Conservation (phyloP, 2,329 filamentous ascomycete genomes). For the Tolypocladium capitatum region DNA sequence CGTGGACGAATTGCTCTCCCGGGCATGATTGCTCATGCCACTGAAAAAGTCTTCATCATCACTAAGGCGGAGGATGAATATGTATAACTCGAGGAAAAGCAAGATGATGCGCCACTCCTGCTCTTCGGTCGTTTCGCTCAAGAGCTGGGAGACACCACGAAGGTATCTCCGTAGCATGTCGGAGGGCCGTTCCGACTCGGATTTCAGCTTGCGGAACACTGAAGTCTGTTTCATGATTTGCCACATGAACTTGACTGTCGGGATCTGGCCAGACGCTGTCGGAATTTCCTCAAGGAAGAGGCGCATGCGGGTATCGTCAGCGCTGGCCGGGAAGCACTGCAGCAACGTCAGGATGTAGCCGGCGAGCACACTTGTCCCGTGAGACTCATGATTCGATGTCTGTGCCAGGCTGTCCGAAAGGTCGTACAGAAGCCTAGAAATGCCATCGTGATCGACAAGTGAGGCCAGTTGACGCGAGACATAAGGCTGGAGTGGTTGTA, state of each 20-base stretch:
- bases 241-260: constrained; percentile 62
- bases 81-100: constrained; percentile 87
- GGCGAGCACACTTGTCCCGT: constrained; percentile 53
- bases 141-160: constrained; percentile 12
- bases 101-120: constrained; percentile 78
- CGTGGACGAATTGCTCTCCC: constrained; percentile 24
- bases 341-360: constrained; percentile 79
- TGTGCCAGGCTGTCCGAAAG: constrained; percentile 18
- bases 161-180: constrained; percentile 19
- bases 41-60: constrained; percentile 94
- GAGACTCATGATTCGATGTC: constrained; percentile 17
- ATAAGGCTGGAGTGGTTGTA: constrained; percentile 34
- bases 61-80: constrained; percentile 80
- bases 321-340: constrained; percentile 66
- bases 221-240: constrained; percentile 36
- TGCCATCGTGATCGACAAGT: constrained; percentile 62
- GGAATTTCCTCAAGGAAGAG: constrained; percentile 50
- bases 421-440: constrained; percentile 34
- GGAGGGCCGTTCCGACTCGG: constrained; percentile 16
- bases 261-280: constrained; percentile 40
- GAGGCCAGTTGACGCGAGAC: constrained; percentile 53
- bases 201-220: constrained; percentile 20
- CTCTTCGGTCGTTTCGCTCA: constrained; percentile 14
- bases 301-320: constrained; percentile 90
- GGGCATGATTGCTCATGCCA: constrained; percentile 28